Percentiles rank a stretch among this genome's conserved stretches.
phyloP scores from a whole-genome alignment of 352 stramenopile genomes.

The Globisporangium irregulare region DNA sequence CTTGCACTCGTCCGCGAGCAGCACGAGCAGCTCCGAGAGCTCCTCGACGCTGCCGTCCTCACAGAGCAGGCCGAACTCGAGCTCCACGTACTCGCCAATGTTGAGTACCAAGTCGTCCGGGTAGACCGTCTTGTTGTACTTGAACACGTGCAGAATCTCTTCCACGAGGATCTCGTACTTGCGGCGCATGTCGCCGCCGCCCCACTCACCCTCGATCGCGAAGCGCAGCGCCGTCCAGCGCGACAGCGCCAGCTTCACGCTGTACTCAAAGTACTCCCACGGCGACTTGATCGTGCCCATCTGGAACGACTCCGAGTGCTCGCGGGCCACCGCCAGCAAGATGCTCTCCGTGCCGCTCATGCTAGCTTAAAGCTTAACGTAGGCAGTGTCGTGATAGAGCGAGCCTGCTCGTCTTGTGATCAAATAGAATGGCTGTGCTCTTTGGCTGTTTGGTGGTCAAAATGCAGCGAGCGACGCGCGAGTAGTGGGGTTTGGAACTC shows the following conservation, averaged over 20 bases:
- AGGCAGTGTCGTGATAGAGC: background rate
- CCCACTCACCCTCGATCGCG: slow-evolving; percentile 82
- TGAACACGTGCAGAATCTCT: slow-evolving; percentile 77
- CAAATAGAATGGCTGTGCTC: background rate
- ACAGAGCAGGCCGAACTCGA: slow-evolving; percentile 73
- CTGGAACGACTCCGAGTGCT: slow-evolving; percentile 51
- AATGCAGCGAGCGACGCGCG: background rate
- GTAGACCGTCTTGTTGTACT: slow-evolving; percentile 73
- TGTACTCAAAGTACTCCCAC: slow-evolving; percentile 86
- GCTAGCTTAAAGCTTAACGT: background rate
- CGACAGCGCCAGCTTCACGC: slow-evolving; percentile 69
- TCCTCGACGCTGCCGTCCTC: slow-evolving; percentile 80
- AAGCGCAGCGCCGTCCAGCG: slow-evolving; percentile 84
- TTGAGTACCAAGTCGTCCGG: slow-evolving; percentile 68
- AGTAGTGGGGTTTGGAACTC: background rate
- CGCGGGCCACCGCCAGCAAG: slow-evolving; percentile 46
- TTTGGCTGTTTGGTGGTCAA: slow-evolving; percentile 9
- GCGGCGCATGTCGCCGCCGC: slow-evolving; percentile 69
- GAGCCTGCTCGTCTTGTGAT: background rate
- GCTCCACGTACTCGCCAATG: slow-evolving; percentile 69
- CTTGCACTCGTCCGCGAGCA: slow-evolving; percentile 78
- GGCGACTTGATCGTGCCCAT: slow-evolving; percentile 59
- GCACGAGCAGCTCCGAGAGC: slow-evolving; percentile 55
- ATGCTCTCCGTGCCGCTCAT: slow-evolving; percentile 54
- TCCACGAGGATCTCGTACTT: slow-evolving; percentile 84